These are phyloP conservation scores for Talaromyces amestolkiae DNA, from an alignment of 2,329 filamentous ascomycete species.

Conservation along the genomic window DNA sequence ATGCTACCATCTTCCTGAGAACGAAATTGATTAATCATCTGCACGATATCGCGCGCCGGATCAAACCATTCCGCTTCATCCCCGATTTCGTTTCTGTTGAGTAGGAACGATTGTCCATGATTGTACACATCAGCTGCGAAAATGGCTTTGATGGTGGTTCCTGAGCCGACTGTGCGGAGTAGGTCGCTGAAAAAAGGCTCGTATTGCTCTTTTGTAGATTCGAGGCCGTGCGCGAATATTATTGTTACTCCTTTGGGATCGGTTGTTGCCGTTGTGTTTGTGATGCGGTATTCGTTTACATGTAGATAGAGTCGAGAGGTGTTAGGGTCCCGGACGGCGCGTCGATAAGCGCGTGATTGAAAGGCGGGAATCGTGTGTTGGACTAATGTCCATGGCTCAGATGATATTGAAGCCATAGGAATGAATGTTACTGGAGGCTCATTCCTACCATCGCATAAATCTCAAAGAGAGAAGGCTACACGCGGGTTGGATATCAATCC, in stretches of 20 bases:
- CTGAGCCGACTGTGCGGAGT: neutral
- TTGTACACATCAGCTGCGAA: conserved; percentile 18
- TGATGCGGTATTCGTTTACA: conserved; percentile 15
- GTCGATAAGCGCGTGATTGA: conserved; percentile 16
- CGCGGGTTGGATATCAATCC: neutral
- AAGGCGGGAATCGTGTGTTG: conserved; percentile 13
- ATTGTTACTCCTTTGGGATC: conserved; percentile 9
- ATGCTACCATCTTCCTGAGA: neutral
- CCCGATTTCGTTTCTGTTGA: conserved; percentile 12
- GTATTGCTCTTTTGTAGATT: conserved; percentile 16
- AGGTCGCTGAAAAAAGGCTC: conserved; percentile 16
- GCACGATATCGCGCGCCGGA: conserved; percentile 12
- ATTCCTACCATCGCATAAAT: too few species aligned
- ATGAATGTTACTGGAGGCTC: too few species aligned
- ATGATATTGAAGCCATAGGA: neutral
- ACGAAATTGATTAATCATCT: conserved; percentile 13
- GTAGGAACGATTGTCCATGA: conserved; percentile 13
- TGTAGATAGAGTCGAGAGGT: conserved; percentile 10
- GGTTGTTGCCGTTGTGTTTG: neutral
- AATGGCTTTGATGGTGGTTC: conserved; percentile 10
- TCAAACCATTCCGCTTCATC: conserved; percentile 17
- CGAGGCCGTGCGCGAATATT: conserved; percentile 16
- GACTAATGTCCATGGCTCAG: conserved; percentile 9
- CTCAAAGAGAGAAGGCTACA: too few species aligned
- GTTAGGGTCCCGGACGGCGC: conserved; percentile 12